Evolutionary conservation across 192 early-diverging fungal genomes (phyloP).

Genomic region (Coemansia sp.): DNA sequence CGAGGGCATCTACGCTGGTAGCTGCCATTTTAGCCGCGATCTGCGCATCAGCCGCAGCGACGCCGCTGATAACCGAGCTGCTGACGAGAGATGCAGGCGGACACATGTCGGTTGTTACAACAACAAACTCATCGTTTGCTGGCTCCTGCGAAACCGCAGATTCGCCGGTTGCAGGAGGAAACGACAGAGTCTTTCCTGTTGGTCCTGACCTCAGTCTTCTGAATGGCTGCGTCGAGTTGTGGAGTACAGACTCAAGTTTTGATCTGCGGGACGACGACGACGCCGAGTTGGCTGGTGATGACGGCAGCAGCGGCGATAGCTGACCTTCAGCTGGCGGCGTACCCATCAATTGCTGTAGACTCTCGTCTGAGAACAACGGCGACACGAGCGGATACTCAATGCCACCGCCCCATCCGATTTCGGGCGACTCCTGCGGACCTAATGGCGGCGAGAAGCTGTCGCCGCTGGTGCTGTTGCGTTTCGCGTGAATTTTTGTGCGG

Average conservation of each 20-base stretch:
- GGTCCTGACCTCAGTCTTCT: constrained; percentile 33
- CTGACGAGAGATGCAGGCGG: constrained; percentile 48
- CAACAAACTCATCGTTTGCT: constrained; percentile 44
- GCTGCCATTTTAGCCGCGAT: constrained; percentile 13
- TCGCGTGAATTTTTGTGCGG: constrained; percentile 31
- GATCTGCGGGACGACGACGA: constrained; percentile 30
- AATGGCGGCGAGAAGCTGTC: constrained; percentile 31
- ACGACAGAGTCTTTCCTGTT: constrained; percentile 39
- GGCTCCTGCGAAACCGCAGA: constrained; percentile 4
- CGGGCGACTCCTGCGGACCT: constrained; percentile 20
- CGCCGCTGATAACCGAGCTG: constrained; percentile 51
- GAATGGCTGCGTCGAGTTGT: constrained; percentile 44
- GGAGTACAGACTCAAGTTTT: constrained; percentile 44
- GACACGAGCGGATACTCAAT: constrained; percentile 42
- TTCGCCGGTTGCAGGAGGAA: constrained; percentile 27
- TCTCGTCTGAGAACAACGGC: constrained; percentile 46
- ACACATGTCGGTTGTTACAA: constrained; percentile 50
- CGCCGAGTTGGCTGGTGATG: constrained; percentile 10
- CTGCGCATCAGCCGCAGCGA: constrained; percentile 23
- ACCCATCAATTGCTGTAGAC: constrained; percentile 45
- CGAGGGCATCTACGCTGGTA: constrained; percentile 12
- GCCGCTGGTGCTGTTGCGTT: constrained; percentile 38
- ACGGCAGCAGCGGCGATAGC: constrained; percentile 9
- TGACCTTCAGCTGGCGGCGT: constrained; percentile 26
- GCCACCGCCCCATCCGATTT: constrained; percentile 25